These are phyloP conservation scores for Beauveria sp. DNA, from an alignment of 2,329 filamentous ascomycete genomes.

Conservation along the genomic window DNA sequence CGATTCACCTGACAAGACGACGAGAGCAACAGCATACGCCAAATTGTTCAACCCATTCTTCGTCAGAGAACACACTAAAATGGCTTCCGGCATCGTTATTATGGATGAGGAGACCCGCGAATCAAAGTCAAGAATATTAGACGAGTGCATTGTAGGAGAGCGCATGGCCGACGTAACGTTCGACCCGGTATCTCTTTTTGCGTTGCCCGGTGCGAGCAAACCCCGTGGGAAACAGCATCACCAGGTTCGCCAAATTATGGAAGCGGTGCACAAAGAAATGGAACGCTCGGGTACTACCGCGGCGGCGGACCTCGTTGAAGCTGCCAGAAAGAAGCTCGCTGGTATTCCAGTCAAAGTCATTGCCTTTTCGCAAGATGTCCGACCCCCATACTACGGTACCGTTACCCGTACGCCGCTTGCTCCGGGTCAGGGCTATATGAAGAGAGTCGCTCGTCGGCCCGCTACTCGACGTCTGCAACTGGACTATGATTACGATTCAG, in stretches of 20 bases:
- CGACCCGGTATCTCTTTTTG: conserved; percentile 37
- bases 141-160: conserved; percentile 42
- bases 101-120: conserved; percentile 50
- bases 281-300: conserved; percentile 28
- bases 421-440: conserved; percentile 37
- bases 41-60: conserved; percentile 76
- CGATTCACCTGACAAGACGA: conserved; percentile 6
- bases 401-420: conserved; percentile 51
- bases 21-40: conserved; percentile 47
- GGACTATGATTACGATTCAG: conserved; percentile 79
- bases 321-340: conserved; percentile 35
- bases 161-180: conserved; percentile 37
- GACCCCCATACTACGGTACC: conserved; percentile 66
- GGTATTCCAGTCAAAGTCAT: conserved; percentile 56
- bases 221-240: conserved; percentile 40
- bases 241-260: conserved; percentile 55
- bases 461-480: conserved; percentile 50
- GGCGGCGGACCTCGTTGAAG: conserved; percentile 22
- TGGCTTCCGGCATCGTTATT: conserved; percentile 54
- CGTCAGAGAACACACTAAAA: conserved; percentile 60
- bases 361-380: conserved; percentile 55
- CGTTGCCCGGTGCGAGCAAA: conserved; percentile 27
- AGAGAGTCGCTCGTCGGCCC: conserved; percentile 46
- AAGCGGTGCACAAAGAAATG: conserved; percentile 41
- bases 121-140: conserved; percentile 43